Evolutionary conservation across 2,329 filamentous ascomycete genomes (phyloP).

Genomic region (Metarhizium humberi): DNA sequence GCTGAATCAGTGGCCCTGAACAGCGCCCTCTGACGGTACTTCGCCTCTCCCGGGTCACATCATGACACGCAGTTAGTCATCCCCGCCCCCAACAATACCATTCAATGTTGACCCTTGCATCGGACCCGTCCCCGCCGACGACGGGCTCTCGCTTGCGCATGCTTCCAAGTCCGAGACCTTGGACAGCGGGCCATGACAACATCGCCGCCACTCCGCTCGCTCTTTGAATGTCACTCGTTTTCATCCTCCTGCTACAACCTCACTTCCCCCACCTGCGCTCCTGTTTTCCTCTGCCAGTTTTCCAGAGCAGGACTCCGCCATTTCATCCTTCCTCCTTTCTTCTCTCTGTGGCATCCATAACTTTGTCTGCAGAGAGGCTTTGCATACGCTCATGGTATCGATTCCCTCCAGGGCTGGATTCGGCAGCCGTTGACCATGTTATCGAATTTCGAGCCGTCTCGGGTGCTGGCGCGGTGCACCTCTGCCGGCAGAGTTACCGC

Average conservation of each 20-base stretch:
- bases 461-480: slow-evolving; percentile 25
- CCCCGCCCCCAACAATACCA: no score
- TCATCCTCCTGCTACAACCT: neutral
- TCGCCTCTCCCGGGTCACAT: no score
- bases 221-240: neutral
- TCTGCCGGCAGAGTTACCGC: slow-evolving; percentile 57
- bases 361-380: neutral
- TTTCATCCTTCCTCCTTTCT: neutral
- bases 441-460: neutral
- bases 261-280: neutral
- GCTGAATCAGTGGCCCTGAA: no score
- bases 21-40: no score
- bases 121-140: neutral
- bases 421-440: slow-evolving; percentile 4
- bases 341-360: neutral
- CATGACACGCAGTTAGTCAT: no score
- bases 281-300: neutral
- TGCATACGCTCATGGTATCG: slow-evolving; percentile 2
- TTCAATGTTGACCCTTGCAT: no score
- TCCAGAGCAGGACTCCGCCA: neutral
- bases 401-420: slow-evolving; percentile 1
- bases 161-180: neutral
- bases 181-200: slow-evolving; percentile 9
- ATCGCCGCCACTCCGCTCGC: slow-evolving; percentile 6
- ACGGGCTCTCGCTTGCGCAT: neutral